A percentile compares a stretch with the other conserved stretches of the same genome.
phyloP scores from a whole-genome alignment of 1,284 basidiomycete genomes.

The Xerocomus amazonicus region DNA sequence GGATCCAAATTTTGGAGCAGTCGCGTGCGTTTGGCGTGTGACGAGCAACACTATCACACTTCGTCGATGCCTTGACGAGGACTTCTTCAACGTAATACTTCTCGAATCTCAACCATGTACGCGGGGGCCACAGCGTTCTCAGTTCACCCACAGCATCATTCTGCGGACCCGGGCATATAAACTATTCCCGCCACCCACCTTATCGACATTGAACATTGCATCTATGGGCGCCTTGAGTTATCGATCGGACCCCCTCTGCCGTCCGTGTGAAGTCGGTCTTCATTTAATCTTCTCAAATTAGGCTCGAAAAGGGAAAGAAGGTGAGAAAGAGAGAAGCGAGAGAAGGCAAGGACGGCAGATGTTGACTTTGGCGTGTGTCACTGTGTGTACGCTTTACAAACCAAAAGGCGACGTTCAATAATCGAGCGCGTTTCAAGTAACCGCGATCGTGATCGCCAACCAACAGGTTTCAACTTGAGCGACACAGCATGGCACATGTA shows the following conservation, averaged over 20 bases:
- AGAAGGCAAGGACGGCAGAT: not conserved
- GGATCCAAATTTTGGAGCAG: not conserved
- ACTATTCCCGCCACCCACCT: not conserved
- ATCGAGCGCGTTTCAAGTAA: not conserved
- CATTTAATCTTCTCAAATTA: constrained; percentile 3
- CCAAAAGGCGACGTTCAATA: not conserved
- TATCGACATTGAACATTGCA: not conserved
- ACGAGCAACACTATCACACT: too few relatives aligned
- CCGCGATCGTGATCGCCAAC: not conserved
- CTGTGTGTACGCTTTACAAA: not conserved
- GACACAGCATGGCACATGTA: not conserved
- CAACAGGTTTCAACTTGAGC: not conserved
- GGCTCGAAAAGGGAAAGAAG: not conserved
- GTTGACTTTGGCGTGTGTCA: not conserved
- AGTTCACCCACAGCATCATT: too few relatives aligned
- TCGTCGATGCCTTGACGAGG: not conserved
- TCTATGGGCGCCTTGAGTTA: constrained; percentile 12
- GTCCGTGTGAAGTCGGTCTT: constrained; percentile 8
- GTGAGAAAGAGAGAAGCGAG: not conserved
- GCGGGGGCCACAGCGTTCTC: too few relatives aligned
- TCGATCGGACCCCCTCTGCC: constrained; percentile 1
- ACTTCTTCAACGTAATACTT: not conserved
- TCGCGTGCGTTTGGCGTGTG: not conserved
- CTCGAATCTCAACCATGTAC: not conserved
- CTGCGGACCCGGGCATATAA: not conserved